These are phyloP conservation scores for Ophiostoma sp. DNA, from an alignment of 2,329 filamentous ascomycete species.

Conservation along the genomic window DNA sequence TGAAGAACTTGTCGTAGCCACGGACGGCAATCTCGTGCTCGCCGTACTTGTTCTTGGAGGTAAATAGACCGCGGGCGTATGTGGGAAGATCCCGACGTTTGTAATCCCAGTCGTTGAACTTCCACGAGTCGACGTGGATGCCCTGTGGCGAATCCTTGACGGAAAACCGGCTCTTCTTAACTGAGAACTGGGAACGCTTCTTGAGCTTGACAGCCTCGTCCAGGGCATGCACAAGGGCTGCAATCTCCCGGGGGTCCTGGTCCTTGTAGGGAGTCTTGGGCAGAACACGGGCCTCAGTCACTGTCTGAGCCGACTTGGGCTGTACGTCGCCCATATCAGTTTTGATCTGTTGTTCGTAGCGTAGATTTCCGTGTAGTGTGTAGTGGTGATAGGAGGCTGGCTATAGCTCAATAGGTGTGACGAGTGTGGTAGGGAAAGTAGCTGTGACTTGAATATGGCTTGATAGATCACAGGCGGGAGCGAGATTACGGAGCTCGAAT, in stretches of 20 bases:
- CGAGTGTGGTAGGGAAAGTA: no score
- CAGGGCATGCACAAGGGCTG: slow-evolving; percentile 59
- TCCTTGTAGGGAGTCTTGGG: slow-evolving; percentile 53
- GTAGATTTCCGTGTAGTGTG: background rate
- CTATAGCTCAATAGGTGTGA: background rate
- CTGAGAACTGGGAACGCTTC: slow-evolving; percentile 58
- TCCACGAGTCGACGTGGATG: slow-evolving; percentile 81
- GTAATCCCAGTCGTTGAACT: slow-evolving; percentile 92
- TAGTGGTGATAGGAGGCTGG: background rate
- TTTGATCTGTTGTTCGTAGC: background rate
- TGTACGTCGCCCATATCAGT: background rate
- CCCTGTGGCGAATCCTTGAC: slow-evolving; percentile 58
- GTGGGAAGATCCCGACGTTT: slow-evolving; percentile 80
- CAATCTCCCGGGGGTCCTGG: slow-evolving; percentile 65
- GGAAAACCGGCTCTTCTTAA: slow-evolving; percentile 73
- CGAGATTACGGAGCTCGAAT: no score
- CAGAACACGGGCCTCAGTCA: background rate
- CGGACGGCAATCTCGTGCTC: slow-evolving; percentile 73
- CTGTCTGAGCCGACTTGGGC: background rate
- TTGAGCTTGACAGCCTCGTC: slow-evolving; percentile 52
- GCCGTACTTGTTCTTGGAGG: slow-evolving; percentile 58
- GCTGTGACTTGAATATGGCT: no score
- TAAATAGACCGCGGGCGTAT: slow-evolving; percentile 91
- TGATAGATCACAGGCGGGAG: no score
- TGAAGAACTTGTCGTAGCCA: slow-evolving; percentile 99